Base-by-base conservation (phyloP, 2,329 filamentous ascomycete genomes). In the Cladosporium cucumerinum region DNA sequence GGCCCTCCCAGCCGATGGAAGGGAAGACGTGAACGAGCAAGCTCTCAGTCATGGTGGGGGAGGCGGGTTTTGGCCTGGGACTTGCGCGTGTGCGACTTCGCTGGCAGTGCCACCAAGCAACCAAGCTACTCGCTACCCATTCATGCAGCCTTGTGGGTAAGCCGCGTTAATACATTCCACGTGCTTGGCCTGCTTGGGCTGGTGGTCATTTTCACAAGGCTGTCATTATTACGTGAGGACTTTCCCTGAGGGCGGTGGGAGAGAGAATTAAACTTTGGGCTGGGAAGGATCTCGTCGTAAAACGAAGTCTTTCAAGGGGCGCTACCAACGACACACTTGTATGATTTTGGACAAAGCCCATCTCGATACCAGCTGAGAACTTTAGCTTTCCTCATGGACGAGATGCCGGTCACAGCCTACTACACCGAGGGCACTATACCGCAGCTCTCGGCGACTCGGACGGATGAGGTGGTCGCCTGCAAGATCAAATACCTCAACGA, bases 401-500 rank as follows among this genome's bases (percentile, higher is more conserved):
- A 23, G 14, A 64, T 64, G 61, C 49, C 61, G 23, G 28, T 64
- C 61, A 64, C 43, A n/a, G 61, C 61, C 10, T 64, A 64, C 36
- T 64, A 57, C 54, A 25, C 28, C 14, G 34, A 63, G 32, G 61
- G 61, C 23, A 46, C 39, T 25, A 21, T 28, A 21, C 52, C 61
- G 16, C 46, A 36, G 25, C 30, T 64, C n/a, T 51, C 54, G 16
- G 28, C 34, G 18, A 59, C 28, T n/a, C 54, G 32, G 10, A 51
- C 61, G 16, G 39, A 49, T 11, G 34, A 49, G 5, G 43, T 32
- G 1, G 54, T 59, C 18, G 39, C 61, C 43, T 68, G 66, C 65
- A 63, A 34, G 18, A 65, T 76, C 49, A 68, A 73, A 21, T 77
- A 77, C 58, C 68, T 76, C n/a, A 72, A 74, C 55, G 76, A 77